Conservation (phyloP, 371 early-diverging fungal species). For the Phascolomyces articulosus region DNA sequence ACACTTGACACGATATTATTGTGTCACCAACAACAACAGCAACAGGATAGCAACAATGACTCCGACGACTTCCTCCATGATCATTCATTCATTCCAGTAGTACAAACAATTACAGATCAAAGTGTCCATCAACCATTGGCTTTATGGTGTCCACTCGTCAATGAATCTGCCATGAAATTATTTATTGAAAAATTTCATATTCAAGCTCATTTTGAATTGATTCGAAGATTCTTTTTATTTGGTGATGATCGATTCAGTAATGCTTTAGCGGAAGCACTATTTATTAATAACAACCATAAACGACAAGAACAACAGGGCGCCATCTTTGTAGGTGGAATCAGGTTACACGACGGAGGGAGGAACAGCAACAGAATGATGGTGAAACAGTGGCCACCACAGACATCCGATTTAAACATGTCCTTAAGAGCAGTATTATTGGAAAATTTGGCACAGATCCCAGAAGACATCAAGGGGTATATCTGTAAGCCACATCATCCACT, state of each 20-base stretch:
- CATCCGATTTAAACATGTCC: slow-evolving; percentile 42
- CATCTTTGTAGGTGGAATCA: too few species aligned
- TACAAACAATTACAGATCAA: slow-evolving; percentile 33
- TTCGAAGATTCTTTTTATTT: slow-evolving; percentile 45
- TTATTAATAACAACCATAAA: slow-evolving; percentile 20
- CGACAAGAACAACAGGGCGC: not conserved
- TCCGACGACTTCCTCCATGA: not conserved
- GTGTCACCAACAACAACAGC: slow-evolving; percentile 4
- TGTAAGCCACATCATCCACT: not conserved
- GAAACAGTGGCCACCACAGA: slow-evolving; percentile 47
- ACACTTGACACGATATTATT: slow-evolving; percentile 19
- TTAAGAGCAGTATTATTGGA: slow-evolving; percentile 47
- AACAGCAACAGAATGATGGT: not conserved
- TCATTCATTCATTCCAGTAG: slow-evolving; percentile 45
- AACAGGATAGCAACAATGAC: not conserved
- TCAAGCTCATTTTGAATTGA: slow-evolving; percentile 38
- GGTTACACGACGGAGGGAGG: too few species aligned
- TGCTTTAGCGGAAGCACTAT: slow-evolving; percentile 35
- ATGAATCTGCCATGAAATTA: slow-evolving; percentile 49
- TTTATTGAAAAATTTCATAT: slow-evolving; percentile 50
- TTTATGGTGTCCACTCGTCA: slow-evolving; percentile 45
- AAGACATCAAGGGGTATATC: not conserved
- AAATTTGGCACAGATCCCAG: slow-evolving; percentile 16
- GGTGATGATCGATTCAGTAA: slow-evolving; percentile 42
- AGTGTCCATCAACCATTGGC: slow-evolving; percentile 38